Conservation (phyloP, 1,139 yeast genomes). For the Geotrichum macrosporum region DNA sequence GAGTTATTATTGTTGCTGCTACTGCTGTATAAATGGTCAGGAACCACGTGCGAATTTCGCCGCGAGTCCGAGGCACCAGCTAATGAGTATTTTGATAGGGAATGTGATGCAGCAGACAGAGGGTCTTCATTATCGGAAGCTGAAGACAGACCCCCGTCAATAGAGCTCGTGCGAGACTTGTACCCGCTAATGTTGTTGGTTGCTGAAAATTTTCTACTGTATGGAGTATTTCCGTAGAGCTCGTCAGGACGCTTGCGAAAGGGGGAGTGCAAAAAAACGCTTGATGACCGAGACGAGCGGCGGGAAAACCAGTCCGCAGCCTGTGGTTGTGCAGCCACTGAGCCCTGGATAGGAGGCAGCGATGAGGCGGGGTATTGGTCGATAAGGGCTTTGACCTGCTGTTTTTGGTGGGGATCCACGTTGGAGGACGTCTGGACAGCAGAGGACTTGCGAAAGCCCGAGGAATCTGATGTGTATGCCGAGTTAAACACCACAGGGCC, state of each 20-base stretch:
- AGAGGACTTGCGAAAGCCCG: constrained; percentile 32
- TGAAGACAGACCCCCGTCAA: constrained; percentile 22
- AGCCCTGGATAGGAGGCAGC: constrained; percentile 18
- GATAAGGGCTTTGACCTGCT: constrained; percentile 8
- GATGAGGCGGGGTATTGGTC: too few species aligned
- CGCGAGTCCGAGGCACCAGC: constrained; percentile 31
- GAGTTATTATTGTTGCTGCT: background rate
- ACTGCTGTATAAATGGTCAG: too few species aligned
- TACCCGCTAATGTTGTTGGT: constrained; percentile 26
- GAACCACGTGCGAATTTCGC: constrained; percentile 31
- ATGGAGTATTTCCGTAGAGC: constrained; percentile 12
- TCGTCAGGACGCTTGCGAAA: constrained; percentile 16
- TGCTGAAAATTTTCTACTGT: constrained; percentile 16
- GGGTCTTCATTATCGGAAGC: constrained; percentile 36
- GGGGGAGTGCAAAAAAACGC: constrained; percentile 15
- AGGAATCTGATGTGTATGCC: constrained; percentile 33
- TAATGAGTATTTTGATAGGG: constrained; percentile 34
- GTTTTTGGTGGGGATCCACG: constrained; percentile 29
- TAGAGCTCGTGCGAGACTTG: constrained; percentile 20
- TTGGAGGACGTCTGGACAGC: constrained; percentile 24
- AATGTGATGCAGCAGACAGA: constrained; percentile 27
- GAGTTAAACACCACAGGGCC: constrained; percentile 30
- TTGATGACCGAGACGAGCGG: constrained; percentile 13
- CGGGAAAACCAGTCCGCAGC: constrained; percentile 16
- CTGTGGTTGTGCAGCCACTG: too few species aligned